Percentiles rank a stretch among this genome's conserved stretches.
These are phyloP conservation scores for Nicotiana sylvestris DNA, from an alignment of 257 asterid genomes.

Conservation along the genomic window DNA sequence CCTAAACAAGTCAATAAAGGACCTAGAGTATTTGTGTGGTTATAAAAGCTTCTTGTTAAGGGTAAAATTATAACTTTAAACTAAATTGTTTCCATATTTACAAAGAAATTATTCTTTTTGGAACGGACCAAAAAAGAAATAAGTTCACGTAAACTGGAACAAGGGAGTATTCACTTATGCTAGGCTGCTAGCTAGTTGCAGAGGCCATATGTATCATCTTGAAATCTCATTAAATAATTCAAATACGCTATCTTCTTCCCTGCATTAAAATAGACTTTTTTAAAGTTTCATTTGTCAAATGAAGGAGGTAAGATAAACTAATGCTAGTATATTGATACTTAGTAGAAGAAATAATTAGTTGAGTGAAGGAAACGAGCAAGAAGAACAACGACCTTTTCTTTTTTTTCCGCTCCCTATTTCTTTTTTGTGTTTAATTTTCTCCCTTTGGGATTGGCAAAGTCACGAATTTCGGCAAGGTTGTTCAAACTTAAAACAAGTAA, in stretches of 20 bases:
- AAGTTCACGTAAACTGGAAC: no score
- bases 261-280: not conserved
- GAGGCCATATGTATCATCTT: not conserved
- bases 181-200: not conserved
- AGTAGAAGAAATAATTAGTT: not conserved
- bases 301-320: slow-evolving; percentile 17
- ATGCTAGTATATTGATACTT: not conserved
- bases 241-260: not conserved
- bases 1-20: no score
- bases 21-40: no score
- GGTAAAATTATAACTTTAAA: no score
- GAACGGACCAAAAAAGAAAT: no score
- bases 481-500: no score
- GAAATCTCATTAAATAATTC: not conserved
- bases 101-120: no score
- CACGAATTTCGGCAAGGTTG: rapidly evolving
- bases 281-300: slow-evolving; percentile 31
- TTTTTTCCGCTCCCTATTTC: not conserved
- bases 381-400: slow-evolving; percentile 48
- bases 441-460: no score
- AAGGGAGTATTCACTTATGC: not conserved
- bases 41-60: no score
- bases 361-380: slow-evolving; percentile 34
- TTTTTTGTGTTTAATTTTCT: not conserved
- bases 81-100: no score